A percentile compares a stretch with the other conserved stretches of the same genome.
phyloP scores from a whole-genome alignment of 345 rosid genomes.

The Eutrema yunnanense region DNA sequence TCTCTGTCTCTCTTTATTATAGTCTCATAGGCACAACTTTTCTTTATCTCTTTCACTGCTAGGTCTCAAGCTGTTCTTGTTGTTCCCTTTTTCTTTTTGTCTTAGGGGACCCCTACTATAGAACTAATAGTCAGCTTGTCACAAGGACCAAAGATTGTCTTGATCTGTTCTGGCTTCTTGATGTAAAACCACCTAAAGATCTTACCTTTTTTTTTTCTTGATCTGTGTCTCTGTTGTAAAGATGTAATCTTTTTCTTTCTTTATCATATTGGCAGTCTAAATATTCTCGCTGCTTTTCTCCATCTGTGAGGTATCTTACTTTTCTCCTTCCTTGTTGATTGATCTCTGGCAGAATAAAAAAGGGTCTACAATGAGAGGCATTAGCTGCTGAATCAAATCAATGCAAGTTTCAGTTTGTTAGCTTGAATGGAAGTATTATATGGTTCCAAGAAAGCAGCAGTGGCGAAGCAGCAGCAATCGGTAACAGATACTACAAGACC shows the following conservation, averaged over 20 bases:
- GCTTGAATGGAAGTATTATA: constrained; percentile 60
- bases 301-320: constrained; percentile 50
- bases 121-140: constrained; percentile 20
- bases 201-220: constrained; percentile 4
- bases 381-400: constrained; percentile 34
- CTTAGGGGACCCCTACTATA: constrained; percentile 24
- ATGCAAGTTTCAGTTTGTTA: constrained; percentile 42
- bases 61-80: constrained; percentile 27
- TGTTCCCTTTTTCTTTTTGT: constrained; percentile 22
- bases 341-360: constrained; percentile 33
- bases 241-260: constrained; percentile 35
- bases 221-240: constrained; percentile 38
- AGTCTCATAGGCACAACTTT: constrained; percentile 25
- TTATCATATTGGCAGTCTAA: constrained; percentile 23
- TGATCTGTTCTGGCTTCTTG: constrained; percentile 1
- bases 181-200: constrained; percentile 8
- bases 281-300: constrained; percentile 47
- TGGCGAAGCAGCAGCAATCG: constrained; percentile 37
- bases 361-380: constrained; percentile 20
- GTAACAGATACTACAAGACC: constrained; percentile 45
- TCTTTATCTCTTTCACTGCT: constrained; percentile 23
- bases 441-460: constrained; percentile 37
- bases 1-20: constrained; percentile 12
- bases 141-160: constrained; percentile 35
- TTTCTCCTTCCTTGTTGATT: constrained; percentile 26